Conservation (phyloP, 306 rosid genomes). For the Dryas octopetala region DNA sequence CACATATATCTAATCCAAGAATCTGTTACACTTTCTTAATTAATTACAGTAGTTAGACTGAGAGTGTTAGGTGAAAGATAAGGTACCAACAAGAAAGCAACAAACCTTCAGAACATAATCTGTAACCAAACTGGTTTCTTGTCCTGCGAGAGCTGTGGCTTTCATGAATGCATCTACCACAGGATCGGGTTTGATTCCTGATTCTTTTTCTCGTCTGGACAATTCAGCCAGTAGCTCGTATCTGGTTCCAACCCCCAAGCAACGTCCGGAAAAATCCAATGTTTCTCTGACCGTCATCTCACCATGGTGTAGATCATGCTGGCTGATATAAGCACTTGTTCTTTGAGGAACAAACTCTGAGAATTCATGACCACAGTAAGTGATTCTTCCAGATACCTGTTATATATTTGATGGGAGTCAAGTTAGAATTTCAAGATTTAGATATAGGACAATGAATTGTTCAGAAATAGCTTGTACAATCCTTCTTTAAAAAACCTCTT, state of each 20-base stretch:
- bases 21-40: conserved; percentile 35
- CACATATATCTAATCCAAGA: conserved; percentile 72
- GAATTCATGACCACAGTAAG: conserved; percentile 75
- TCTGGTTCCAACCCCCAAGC: conserved; percentile 72
- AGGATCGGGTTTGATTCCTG: conserved; percentile 65
- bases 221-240: conserved; percentile 55
- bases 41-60: neutral
- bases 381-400: conserved; percentile 63
- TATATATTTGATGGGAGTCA: neutral
- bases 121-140: conserved; percentile 60
- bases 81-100: conserved; percentile 7
- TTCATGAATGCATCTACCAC: conserved; percentile 90
- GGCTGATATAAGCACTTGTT: conserved; percentile 76
- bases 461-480: neutral
- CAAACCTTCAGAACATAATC: conserved; percentile 80
- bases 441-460: no score
- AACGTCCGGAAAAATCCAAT: conserved; percentile 64
- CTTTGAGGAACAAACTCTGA: conserved; percentile 76
- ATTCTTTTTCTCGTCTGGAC: conserved; percentile 56
- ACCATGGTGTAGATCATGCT: conserved; percentile 73
- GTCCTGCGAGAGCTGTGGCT: conserved; percentile 68
- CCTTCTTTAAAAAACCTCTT: neutral
- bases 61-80: neutral
- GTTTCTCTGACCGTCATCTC: conserved; percentile 86
- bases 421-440: neutral